Conservation (phyloP, 73 alveolate genomes). For the Paramecium octaurelia region DNA sequence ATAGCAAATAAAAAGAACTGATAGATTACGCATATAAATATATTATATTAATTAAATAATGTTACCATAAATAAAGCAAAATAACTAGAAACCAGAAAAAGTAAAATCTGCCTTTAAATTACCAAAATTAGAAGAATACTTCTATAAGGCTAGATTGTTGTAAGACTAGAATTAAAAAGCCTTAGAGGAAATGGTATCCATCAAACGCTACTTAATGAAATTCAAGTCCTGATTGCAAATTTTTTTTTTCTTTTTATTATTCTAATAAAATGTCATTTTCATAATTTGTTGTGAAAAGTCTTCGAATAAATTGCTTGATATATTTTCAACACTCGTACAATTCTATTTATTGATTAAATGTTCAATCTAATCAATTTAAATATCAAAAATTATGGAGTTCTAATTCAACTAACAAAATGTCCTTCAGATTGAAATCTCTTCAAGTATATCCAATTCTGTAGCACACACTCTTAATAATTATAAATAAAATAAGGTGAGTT, state of each 20-base stretch:
- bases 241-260: background rate
- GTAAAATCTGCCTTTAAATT: background rate
- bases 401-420: background rate
- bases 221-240: background rate
- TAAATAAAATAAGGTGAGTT: background rate
- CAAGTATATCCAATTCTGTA: background rate
- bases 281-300: background rate
- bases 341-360: background rate
- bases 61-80: background rate
- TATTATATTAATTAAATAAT: background rate
- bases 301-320: background rate
- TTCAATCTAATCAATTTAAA: background rate
- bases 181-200: conserved; percentile 7
- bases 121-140: background rate
- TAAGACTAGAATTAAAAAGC: background rate
- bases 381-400: background rate
- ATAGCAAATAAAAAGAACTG: background rate
- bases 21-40: background rate
- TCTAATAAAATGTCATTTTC: conserved; percentile 42
- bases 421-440: background rate
- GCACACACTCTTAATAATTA: background rate
- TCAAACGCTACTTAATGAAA: background rate
- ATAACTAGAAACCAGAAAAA: background rate
- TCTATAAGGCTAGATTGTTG: background rate
- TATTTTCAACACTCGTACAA: background rate